phyloP scores from a whole-genome alignment of 1,284 basidiomycete species.

The Malassezia restricta region DNA sequence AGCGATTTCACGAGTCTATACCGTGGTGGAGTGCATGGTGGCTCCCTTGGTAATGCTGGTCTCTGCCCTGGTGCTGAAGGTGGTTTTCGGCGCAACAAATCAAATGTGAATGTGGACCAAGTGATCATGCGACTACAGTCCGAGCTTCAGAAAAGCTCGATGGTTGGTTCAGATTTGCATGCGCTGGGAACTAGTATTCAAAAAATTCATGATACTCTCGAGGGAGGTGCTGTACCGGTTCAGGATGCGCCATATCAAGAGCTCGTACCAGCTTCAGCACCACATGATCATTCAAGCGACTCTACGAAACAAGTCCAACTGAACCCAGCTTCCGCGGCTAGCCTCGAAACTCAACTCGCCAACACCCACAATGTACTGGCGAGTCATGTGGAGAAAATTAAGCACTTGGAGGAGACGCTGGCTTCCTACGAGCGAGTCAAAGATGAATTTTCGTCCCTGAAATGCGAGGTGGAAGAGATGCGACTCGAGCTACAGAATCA shows the following conservation, averaged over 20 bases:
- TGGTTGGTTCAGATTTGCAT: constrained; percentile 79
- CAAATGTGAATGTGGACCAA: constrained; percentile 59
- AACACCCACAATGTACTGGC: constrained; percentile 73
- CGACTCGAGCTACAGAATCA: constrained; percentile 25
- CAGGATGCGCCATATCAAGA: constrained; percentile 39
- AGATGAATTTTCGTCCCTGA: constrained; percentile 57
- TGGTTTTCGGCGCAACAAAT: constrained; percentile 32
- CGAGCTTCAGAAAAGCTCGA: constrained; percentile 83
- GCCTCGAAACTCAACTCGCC: constrained; percentile 68
- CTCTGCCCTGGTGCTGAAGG: constrained; percentile 42
- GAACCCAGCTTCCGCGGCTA: constrained; percentile 39
- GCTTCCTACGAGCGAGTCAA: constrained; percentile 74
- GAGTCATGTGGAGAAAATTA: constrained; percentile 71
- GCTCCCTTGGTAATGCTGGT: constrained; percentile 29
- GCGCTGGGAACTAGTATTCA: constrained; percentile 68
- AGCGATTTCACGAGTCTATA: constrained; percentile 43
- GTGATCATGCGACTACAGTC: constrained; percentile 67
- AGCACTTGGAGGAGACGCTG: constrained; percentile 65
- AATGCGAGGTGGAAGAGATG: constrained; percentile 45
- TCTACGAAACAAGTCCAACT: constrained; percentile 10
- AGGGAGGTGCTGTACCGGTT: constrained; percentile 54
- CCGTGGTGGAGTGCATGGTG: constrained; percentile 37
- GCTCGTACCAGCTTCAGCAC: constrained; percentile 26
- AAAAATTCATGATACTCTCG: constrained; percentile 83
- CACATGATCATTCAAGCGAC: not conserved